These are phyloP conservation scores for Avena insularis DNA, from an alignment of 176 grass and related monocot genomes.

Conservation along the genomic window DNA sequence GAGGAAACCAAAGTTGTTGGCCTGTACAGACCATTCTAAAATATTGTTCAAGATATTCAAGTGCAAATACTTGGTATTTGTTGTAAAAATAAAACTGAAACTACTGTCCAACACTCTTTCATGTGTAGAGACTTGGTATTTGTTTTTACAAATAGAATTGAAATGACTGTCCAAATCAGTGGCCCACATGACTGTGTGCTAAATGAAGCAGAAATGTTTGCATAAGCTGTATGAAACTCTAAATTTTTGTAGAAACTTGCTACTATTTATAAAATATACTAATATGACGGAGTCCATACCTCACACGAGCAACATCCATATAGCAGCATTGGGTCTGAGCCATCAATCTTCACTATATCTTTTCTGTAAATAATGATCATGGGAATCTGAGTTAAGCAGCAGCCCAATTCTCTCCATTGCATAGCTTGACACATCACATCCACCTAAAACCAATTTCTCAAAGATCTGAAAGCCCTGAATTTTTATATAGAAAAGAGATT, in stretches of 20 bases:
- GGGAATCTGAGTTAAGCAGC: slow-evolving; percentile 70
- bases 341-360: slow-evolving; percentile 79
- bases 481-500: slow-evolving; percentile 72
- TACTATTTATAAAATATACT: not conserved
- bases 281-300: slow-evolving; percentile 27
- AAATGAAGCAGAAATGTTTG: not conserved
- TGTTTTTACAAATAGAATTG: not conserved
- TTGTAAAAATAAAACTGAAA: too few relatives aligned
- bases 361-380: slow-evolving; percentile 93
- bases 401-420: slow-evolving; percentile 88
- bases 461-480: slow-evolving; percentile 81
- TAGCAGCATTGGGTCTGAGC: slow-evolving; percentile 82
- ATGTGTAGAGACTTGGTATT: too few relatives aligned
- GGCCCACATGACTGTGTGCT: not conserved
- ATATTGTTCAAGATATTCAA: not conserved
- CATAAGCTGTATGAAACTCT: not conserved
- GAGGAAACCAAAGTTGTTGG: not conserved
- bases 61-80: not conserved
- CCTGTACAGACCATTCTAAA: not conserved
- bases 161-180: not conserved
- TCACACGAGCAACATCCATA: slow-evolving; percentile 96
- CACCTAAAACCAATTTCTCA: slow-evolving; percentile 81
- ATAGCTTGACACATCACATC: slow-evolving; percentile 82
- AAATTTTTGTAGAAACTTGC: not conserved
- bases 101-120: too few relatives aligned